A percentile compares a stretch with the other conserved stretches of the same genome.
Evolutionary conservation across 164 flowering plant genomes (phyloP).

Genomic region (Platanus orientalis): DNA sequence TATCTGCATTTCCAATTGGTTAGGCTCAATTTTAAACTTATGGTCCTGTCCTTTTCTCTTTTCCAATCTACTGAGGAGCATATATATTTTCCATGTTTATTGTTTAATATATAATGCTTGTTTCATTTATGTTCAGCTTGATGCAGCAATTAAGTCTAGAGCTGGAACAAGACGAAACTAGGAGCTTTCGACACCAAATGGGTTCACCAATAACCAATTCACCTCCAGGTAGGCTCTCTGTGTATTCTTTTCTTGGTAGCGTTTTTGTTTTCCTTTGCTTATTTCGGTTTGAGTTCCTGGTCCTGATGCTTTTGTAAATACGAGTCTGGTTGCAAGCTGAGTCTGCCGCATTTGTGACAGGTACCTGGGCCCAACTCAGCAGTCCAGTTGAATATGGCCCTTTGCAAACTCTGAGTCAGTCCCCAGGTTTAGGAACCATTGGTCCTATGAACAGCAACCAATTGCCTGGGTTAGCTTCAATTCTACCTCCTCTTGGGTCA

Average conservation of each 20-base stretch:
- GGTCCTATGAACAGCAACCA: constrained; percentile 54
- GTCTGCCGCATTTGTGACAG: constrained; percentile 32
- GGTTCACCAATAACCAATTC: constrained; percentile 88
- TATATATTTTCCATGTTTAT: not conserved
- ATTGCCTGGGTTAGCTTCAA: constrained; percentile 69
- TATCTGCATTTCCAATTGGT: too few species aligned
- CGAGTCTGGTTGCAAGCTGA: constrained; percentile 5
- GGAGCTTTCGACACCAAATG: constrained; percentile 50
- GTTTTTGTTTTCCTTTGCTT: not conserved
- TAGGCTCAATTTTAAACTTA: too few species aligned
- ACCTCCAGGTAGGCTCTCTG: constrained; percentile 59
- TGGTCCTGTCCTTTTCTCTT: not conserved
- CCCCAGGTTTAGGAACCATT: constrained; percentile 47
- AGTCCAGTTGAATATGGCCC: constrained; percentile 64
- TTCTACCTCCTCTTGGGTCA: constrained; percentile 52
- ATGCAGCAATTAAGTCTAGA: constrained; percentile 83
- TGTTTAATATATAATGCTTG: not conserved
- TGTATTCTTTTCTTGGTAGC: not conserved
- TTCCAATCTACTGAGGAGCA: not conserved
- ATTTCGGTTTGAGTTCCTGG: not conserved
- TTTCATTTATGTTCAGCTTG: constrained; percentile 45
- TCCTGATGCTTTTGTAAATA: not conserved
- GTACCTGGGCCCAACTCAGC: constrained; percentile 67
- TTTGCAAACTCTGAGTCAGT: constrained; percentile 46
- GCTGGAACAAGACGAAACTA: constrained; percentile 69